Evolutionary conservation across 1,284 basidiomycete species (phyloP).

Genomic region (Cutaneotrichosporon spelunceum): DNA sequence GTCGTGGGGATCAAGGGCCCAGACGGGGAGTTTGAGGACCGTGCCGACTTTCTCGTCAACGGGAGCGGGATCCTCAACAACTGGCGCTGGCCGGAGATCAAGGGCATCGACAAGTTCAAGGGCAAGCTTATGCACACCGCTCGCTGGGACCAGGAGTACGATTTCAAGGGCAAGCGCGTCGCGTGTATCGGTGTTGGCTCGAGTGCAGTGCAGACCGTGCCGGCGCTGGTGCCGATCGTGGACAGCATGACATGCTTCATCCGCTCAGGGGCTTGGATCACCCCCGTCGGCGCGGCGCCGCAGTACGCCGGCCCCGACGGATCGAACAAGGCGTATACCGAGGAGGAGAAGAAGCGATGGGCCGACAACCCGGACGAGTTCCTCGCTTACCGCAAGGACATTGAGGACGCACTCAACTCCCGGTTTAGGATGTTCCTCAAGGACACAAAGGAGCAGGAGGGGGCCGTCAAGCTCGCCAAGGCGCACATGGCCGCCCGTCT

Average conservation of each 20-base stretch:
- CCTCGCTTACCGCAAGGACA: conserved; percentile 10
- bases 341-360: not conserved
- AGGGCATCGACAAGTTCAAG: conserved; percentile 27
- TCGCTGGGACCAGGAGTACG: conserved; percentile 18
- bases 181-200: conserved; percentile 24
- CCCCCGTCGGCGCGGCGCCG: not conserved
- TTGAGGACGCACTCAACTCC: conserved; percentile 28
- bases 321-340: conserved; percentile 13
- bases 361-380: not conserved
- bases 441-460: not conserved
- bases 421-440: conserved; percentile 22
- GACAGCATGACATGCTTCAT: conserved; percentile 32
- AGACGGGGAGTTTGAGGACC: conserved; percentile 24
- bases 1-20: conserved; percentile 23
- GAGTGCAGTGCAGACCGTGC: conserved; percentile 31
- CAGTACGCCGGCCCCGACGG: conserved; percentile 25
- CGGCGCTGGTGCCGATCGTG: conserved; percentile 23
- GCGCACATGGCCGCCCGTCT: conserved; percentile 23
- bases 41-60: conserved; percentile 38
- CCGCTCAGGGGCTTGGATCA: conserved; percentile 26
- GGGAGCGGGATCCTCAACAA: conserved; percentile 30
- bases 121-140: conserved; percentile 34
- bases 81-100: conserved; percentile 31
- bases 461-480: not conserved
- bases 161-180: conserved; percentile 19